phyloP scores from a whole-genome alignment of 371 early-diverging fungal species.

The Mucor velutinosus region DNA sequence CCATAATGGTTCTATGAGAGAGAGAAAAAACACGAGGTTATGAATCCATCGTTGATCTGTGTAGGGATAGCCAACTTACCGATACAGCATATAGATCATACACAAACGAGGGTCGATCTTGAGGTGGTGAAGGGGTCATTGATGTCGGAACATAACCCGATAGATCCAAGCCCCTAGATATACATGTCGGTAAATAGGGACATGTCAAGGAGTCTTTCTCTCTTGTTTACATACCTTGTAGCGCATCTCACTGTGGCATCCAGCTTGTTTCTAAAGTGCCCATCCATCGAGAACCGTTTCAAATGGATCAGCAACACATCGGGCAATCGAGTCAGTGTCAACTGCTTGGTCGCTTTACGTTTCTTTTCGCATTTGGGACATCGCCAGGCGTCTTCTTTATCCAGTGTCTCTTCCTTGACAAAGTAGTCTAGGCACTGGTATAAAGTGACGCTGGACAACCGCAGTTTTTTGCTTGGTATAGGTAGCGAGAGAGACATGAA shows the following conservation, averaged over 20 bases:
- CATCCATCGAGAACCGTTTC: conserved; percentile 91
- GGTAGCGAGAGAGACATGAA: conserved; percentile 94
- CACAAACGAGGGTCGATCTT: conserved; percentile 39
- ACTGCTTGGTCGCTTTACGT: conserved; percentile 78
- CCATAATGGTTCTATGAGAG: conserved; percentile 92
- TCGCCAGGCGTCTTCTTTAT: conserved; percentile 88
- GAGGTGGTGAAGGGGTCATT: conserved; percentile 30
- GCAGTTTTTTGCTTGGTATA: conserved; percentile 65
- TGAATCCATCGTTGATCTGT: background rate
- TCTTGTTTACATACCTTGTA: conserved; percentile 34
- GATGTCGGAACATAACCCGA: conserved; percentile 34
- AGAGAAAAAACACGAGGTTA: background rate
- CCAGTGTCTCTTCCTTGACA: conserved; percentile 82
- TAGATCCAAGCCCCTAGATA: conserved; percentile 33
- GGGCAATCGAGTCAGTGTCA: conserved; percentile 82
- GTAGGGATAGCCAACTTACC: conserved; percentile 21
- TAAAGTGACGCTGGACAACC: conserved; percentile 54
- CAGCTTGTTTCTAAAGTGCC: conserved; percentile 91
- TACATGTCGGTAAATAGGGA: background rate
- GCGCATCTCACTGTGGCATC: conserved; percentile 89
- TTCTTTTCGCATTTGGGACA: conserved; percentile 84
- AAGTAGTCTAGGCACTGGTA: conserved; percentile 86
- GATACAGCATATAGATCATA: conserved; percentile 95
- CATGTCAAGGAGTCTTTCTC: background rate
- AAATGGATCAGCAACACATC: conserved; percentile 89